Conservation (phyloP, 2,329 filamentous ascomycete genomes). For the Aspergillus thermomutatus region DNA sequence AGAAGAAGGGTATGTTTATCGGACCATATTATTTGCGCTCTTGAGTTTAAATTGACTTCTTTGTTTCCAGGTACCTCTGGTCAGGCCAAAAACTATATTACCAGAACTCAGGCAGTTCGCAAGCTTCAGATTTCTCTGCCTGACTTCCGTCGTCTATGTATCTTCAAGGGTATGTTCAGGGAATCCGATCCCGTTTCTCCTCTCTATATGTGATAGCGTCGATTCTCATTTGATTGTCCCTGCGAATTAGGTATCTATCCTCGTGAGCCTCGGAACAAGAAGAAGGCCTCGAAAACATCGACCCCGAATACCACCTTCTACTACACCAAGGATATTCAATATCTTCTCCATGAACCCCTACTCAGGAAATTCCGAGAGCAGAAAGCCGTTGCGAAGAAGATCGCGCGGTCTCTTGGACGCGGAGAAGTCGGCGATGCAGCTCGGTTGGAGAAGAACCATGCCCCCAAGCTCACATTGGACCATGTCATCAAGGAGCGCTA, state of each 20-base stretch:
- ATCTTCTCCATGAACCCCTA: conserved; percentile 92
- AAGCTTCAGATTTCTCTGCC: conserved; percentile 96
- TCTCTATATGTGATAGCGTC: not conserved
- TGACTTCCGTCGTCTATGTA: conserved; percentile 96
- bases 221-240: conserved; percentile 14
- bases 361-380: conserved; percentile 95
- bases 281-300: conserved; percentile 89
- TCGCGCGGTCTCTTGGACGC: conserved; percentile 83
- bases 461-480: conserved; percentile 85
- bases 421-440: conserved; percentile 87
- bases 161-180: conserved; percentile 73
- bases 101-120: conserved; percentile 91
- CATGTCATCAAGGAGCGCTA: conserved; percentile 98
- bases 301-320: conserved; percentile 90
- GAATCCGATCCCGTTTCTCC: not conserved
- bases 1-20: conserved; percentile 70
- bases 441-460: conserved; percentile 85
- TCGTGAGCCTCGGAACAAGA: conserved; percentile 92
- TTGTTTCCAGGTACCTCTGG: conserved; percentile 66
- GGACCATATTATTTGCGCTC: not conserved
- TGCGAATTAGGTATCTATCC: conserved; percentile 73
- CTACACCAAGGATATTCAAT: conserved; percentile 94
- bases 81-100: conserved; percentile 97
- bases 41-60: conserved; percentile 1
- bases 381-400: conserved; percentile 96